Evolutionary conservation across 108 stramenopile species (phyloP), one percentile per base, ranked within the genome.

Genomic region (Fragilaria radians): DNA sequence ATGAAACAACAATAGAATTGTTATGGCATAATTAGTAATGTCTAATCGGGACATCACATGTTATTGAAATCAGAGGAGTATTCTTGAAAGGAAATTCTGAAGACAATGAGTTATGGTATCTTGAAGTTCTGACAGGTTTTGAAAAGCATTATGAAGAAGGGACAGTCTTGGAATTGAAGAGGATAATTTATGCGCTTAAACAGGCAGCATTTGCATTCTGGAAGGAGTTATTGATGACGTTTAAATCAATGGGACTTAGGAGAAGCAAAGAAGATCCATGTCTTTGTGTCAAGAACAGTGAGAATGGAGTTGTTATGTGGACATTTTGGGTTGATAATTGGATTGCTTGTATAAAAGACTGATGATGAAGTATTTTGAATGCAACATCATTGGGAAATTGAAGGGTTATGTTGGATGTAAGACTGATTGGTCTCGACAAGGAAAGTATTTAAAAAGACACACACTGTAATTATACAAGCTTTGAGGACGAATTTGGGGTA

Each of bases 391-490:
- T 24, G 67, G 71, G 1, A n/a, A 48, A 2, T 11, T 75, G 34
- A 65, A 31, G 14, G 73, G 69, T 31, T 74, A 79, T 51, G 73
- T 79, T n/a, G 73, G 78, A 3, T 60, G 62, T 46, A 67, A 74
- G 32, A 56, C 72, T 17, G 65, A 70, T 11, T 48, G 59, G 22
- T 25, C 22, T 21, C 18, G 52, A 17, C 29, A 30, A 0, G 32
- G 18, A 21, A 26, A 49, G 19, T 11, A 14, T 3, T 5, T 76
- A 22, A 61, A 32, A 23, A 76, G 11, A 69, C 68, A 14, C 78
- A 80, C 59, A 66, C 74, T 31, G 78, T 80, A 1, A 23, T 72
- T n/a, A 36, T 80, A 1, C 74, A 80, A 29, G 63, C 9, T 58
- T 71, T n/a, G 50, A 42, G 0, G 68, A 75, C 23, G 58, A 66